These are phyloP conservation scores for Wickerhamiella dianesei DNA, from an alignment of 805 yeast genomes.

Conservation along the genomic window DNA sequence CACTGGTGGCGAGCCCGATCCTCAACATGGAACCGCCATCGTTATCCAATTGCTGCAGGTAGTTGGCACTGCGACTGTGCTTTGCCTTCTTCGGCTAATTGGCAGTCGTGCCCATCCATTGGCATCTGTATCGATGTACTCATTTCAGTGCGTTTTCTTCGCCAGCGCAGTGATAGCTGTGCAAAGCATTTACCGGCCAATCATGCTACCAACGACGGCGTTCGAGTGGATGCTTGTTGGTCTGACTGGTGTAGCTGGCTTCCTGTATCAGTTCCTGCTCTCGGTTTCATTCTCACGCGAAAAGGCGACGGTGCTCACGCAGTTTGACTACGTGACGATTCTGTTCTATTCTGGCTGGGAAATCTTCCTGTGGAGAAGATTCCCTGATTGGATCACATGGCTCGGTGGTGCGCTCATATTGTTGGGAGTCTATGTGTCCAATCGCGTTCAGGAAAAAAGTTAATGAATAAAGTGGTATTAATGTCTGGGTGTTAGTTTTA, in stretches of 20 bases:
- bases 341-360: slow-evolving; percentile 70
- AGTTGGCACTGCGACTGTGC: slow-evolving; percentile 3
- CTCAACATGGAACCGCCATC: slow-evolving; percentile 38
- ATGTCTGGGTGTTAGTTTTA: background rate
- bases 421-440: slow-evolving; percentile 13
- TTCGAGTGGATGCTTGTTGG: slow-evolving; percentile 42
- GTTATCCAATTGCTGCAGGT: slow-evolving; percentile 33
- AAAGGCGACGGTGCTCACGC: slow-evolving; percentile 58
- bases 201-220: slow-evolving; percentile 1
- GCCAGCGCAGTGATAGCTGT: slow-evolving; percentile 32
- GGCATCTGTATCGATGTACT: slow-evolving; percentile 61
- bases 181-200: background rate
- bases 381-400: slow-evolving; percentile 56
- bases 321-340: slow-evolving; percentile 63
- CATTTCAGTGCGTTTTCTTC: slow-evolving; percentile 44
- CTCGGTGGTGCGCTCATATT: slow-evolving; percentile 58
- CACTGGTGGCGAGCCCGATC: background rate
- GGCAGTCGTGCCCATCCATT: slow-evolving; percentile 71
- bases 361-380: slow-evolving; percentile 49
- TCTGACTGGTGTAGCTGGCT: slow-evolving; percentile 61
- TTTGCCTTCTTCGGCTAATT: slow-evolving; percentile 44
- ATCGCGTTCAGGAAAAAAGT: background rate
- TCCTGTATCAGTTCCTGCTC: slow-evolving; percentile 61
- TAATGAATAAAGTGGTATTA: background rate
- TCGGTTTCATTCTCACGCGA: slow-evolving; percentile 78